Conservation (phyloP, 1,284 basidiomycete genomes). For the Ganoderma lucidum region DNA sequence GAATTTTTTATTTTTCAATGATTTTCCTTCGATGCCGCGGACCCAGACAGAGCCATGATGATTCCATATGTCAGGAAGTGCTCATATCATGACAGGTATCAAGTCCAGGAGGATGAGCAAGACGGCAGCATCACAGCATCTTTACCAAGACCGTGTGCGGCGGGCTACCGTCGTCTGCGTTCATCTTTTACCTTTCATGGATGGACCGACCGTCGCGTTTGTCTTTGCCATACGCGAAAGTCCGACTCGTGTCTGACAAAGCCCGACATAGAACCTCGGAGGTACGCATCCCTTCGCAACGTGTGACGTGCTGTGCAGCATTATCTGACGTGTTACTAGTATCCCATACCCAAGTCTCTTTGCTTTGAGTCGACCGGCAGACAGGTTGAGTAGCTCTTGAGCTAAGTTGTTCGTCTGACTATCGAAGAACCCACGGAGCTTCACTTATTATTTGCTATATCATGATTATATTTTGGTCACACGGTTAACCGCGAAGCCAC, state of each 20-base stretch:
- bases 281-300: not conserved
- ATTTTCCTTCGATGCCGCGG: not conserved
- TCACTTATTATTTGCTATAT: slow-evolving; percentile 20
- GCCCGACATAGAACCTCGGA: not conserved
- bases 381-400: not conserved
- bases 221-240: not conserved
- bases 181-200: not conserved
- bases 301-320: not conserved
- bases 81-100: not conserved
- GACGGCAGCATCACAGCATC: not conserved
- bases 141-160: not conserved
- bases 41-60: not conserved
- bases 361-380: not conserved
- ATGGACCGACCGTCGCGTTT: not conserved
- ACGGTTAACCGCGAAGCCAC: not conserved
- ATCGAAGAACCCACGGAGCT: not conserved
- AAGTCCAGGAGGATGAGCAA: not conserved
- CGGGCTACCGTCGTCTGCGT: not conserved
- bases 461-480: slow-evolving; percentile 4
- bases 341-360: not conserved
- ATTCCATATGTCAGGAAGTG: not conserved
- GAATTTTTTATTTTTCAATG: not conserved
- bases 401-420: not conserved
- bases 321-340: not conserved
- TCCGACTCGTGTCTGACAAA: not conserved